These are phyloP conservation scores for Penicillium steckii DNA, from an alignment of 495 filamentous ascomycete genomes.

Conservation along the genomic window DNA sequence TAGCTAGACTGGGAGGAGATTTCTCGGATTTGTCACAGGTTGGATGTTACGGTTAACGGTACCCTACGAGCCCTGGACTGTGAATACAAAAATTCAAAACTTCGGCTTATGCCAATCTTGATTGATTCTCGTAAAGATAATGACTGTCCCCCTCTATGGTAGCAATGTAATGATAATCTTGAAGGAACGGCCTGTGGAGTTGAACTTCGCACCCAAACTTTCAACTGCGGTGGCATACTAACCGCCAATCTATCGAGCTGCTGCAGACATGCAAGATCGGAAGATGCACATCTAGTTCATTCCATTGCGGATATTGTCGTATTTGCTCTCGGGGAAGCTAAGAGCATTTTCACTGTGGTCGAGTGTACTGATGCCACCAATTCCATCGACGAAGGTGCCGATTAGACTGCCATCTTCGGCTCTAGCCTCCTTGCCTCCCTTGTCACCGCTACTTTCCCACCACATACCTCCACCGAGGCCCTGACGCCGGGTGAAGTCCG, in stretches of 20 bases:
- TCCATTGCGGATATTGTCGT: constrained; percentile 68
- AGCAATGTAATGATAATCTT: not conserved
- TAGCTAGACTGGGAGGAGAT: constrained; percentile 18
- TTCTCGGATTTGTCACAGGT: constrained; percentile 17
- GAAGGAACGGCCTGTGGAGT: not conserved
- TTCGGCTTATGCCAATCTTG: constrained; percentile 12
- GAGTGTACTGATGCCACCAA: constrained; percentile 50
- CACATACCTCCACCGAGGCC: constrained; percentile 85
- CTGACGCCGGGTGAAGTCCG: constrained; percentile 59
- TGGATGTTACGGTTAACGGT: constrained; percentile 23
- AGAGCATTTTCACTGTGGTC: constrained; percentile 67
- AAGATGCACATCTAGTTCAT: constrained; percentile 24
- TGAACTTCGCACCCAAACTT: no score
- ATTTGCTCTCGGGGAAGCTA: constrained; percentile 71
- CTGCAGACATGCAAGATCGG: no score
- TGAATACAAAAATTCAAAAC: constrained; percentile 27
- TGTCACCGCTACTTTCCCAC: constrained; percentile 90
- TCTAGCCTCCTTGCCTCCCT: constrained; percentile 40
- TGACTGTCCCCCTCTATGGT: no score
- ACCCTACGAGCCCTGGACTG: constrained; percentile 15
- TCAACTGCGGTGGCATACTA: no score
- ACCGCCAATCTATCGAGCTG: no score
- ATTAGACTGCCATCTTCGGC: constrained; percentile 61
- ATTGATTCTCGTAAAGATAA: constrained; percentile 10
- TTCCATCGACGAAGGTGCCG: constrained; percentile 50